A percentile compares a stretch with the other conserved stretches of the same genome.
Evolutionary conservation across 805 yeast genomes (phyloP).

Genomic region (Candida silvicultrix): DNA sequence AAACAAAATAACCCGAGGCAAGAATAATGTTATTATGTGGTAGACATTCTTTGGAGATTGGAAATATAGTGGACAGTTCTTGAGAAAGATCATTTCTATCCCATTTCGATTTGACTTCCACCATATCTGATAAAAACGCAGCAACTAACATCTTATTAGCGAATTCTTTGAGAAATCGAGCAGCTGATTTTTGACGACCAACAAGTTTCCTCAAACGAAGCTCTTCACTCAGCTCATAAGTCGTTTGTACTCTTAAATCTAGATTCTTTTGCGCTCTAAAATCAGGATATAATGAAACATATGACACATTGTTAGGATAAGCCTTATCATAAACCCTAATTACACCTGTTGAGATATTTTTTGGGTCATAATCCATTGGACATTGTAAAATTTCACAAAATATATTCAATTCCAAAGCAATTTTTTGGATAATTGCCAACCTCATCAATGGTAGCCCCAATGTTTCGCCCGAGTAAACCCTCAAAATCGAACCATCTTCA

Average conservation of each 20-base stretch:
- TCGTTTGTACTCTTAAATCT: not conserved
- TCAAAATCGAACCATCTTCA: constrained; percentile 9
- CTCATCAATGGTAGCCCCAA: constrained; percentile 3
- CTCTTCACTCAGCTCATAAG: not conserved
- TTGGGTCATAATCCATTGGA: not conserved
- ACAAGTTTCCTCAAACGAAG: not conserved
- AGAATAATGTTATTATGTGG: not conserved
- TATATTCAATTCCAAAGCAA: constrained; percentile 5
- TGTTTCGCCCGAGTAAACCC: constrained; percentile 14
- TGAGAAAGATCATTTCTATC: not conserved
- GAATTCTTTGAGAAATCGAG: not conserved
- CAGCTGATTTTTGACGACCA: not conserved
- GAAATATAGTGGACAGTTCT: not conserved
- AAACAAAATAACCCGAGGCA: not conserved
- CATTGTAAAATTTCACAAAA: constrained; percentile 1
- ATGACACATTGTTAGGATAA: not conserved
- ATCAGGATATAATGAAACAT: not conserved
- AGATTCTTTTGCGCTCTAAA: not conserved
- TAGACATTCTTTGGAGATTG: not conserved
- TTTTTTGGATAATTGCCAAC: constrained; percentile 7
- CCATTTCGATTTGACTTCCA: not conserved
- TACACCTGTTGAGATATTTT: not conserved
- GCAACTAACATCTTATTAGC: not conserved
- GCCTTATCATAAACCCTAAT: not conserved
- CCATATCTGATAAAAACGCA: not conserved